phyloP scores from a whole-genome alignment of 495 filamentous ascomycete species.

The Aspergillus nidulans region DNA sequence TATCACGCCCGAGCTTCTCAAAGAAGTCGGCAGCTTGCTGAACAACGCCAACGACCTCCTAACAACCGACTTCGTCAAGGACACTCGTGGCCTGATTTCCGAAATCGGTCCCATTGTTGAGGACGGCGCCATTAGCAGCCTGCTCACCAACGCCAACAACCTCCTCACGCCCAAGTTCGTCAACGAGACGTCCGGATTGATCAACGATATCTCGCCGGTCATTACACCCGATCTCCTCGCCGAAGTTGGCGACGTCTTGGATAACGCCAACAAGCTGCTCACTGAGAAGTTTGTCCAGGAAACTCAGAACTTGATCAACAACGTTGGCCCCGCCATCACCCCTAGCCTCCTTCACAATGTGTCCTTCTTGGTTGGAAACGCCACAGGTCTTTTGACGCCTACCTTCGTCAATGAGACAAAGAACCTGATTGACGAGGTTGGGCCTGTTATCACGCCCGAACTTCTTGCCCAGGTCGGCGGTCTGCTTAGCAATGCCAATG shows the following conservation, averaged over 20 bases:
- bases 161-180: constrained; percentile 41
- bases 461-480: constrained; percentile 39
- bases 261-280: constrained; percentile 38
- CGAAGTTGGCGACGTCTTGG: constrained; percentile 26
- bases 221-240: constrained; percentile 28
- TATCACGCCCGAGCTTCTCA: constrained; percentile 35
- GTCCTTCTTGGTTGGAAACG: constrained; percentile 30
- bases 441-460: constrained; percentile 40
- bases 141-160: constrained; percentile 32
- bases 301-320: constrained; percentile 37
- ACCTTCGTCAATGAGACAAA: constrained; percentile 41
- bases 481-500: constrained; percentile 37
- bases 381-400: constrained; percentile 35
- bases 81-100: constrained; percentile 30
- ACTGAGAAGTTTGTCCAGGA: constrained; percentile 39
- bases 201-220: constrained; percentile 31
- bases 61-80: constrained; percentile 22
- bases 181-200: constrained; percentile 34
- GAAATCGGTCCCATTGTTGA: constrained; percentile 31
- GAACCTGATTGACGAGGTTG: constrained; percentile 30
- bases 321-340: constrained; percentile 34
- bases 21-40: constrained; percentile 31
- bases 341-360: constrained; percentile 25
- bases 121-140: constrained; percentile 26
- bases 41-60: constrained; percentile 1